Conservation (phyloP, 345 rosid species). For the Lepidium didymum region DNA sequence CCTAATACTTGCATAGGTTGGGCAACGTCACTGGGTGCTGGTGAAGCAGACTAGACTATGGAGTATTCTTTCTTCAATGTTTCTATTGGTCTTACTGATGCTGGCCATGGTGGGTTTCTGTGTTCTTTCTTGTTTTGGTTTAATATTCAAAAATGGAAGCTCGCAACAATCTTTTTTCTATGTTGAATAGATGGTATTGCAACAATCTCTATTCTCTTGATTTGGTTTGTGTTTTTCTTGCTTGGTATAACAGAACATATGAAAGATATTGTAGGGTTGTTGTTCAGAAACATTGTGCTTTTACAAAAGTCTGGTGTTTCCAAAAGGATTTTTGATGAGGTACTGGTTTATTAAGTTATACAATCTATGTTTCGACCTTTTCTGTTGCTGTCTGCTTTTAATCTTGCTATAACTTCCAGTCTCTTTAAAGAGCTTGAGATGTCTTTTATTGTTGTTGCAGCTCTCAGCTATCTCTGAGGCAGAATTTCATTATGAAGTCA, state of each 20-base stretch:
- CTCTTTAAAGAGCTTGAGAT: constrained; percentile 18
- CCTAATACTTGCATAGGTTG: constrained; percentile 47
- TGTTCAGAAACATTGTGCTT: constrained; percentile 62
- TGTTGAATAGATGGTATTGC: not conserved
- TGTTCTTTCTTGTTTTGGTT: too few species aligned
- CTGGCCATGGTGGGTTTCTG: constrained; percentile 68
- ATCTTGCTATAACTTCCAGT: not conserved
- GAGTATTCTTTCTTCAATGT: constrained; percentile 34
- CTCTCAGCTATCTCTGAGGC: constrained; percentile 68
- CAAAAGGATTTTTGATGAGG: constrained; percentile 91
- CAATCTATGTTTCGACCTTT: not conserved
- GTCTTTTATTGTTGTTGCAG: constrained; percentile 41
- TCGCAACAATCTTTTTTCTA: too few species aligned
- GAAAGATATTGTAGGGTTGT: constrained; percentile 62
- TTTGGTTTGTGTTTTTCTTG: not conserved
- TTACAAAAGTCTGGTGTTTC: constrained; percentile 62
- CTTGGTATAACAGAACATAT: constrained; percentile 50
- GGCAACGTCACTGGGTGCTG: constrained; percentile 64
- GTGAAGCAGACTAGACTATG: constrained; percentile 45
- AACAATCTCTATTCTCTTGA: not conserved
- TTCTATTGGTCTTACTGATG: constrained; percentile 56
- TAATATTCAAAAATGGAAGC: too few species aligned
- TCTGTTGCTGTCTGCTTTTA: too few species aligned
- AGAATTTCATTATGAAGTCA: constrained; percentile 68
- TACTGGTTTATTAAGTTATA: constrained; percentile 17